These are phyloP conservation scores for Suhomyces maxii DNA, from an alignment of 1,139 yeast species.

Conservation along the genomic window DNA sequence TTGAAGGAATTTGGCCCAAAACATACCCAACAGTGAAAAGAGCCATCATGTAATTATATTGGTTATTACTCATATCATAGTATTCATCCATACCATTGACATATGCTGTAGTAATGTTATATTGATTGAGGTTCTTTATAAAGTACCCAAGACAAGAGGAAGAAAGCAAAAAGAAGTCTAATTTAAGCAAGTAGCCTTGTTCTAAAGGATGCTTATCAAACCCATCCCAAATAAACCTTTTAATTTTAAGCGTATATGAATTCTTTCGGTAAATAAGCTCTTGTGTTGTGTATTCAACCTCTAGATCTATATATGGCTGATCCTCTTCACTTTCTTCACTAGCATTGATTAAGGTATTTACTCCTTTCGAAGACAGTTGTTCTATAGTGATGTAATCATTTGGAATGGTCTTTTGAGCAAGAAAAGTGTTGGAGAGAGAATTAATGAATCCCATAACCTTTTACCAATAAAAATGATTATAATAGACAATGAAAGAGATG, in stretches of 20 bases:
- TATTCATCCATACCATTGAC: slow-evolving; percentile 64
- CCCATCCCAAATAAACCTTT: slow-evolving; percentile 48
- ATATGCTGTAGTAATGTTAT: slow-evolving; percentile 52
- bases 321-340: not conserved
- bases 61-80: slow-evolving; percentile 51
- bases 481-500: too few relatives aligned
- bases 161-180: slow-evolving; percentile 21
- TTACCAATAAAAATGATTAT: too few relatives aligned
- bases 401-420: slow-evolving; percentile 1
- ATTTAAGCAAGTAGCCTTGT: slow-evolving; percentile 19
- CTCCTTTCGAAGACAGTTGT: not conserved
- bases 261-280: slow-evolving; percentile 24
- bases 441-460: not conserved
- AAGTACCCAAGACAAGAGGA: slow-evolving; percentile 25
- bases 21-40: slow-evolving; percentile 61
- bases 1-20: slow-evolving; percentile 61
- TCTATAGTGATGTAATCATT: not conserved
- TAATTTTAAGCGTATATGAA: slow-evolving; percentile 26
- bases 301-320: slow-evolving; percentile 15
- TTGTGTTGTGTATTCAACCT: slow-evolving; percentile 29
- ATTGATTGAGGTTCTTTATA: slow-evolving; percentile 40
- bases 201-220: slow-evolving; percentile 42
- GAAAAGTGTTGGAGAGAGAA: not conserved
- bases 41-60: slow-evolving; percentile 52
- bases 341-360: not conserved